phyloP scores from a whole-genome alignment of 495 filamentous ascomycete species.

The Penicillium malachiteum region DNA sequence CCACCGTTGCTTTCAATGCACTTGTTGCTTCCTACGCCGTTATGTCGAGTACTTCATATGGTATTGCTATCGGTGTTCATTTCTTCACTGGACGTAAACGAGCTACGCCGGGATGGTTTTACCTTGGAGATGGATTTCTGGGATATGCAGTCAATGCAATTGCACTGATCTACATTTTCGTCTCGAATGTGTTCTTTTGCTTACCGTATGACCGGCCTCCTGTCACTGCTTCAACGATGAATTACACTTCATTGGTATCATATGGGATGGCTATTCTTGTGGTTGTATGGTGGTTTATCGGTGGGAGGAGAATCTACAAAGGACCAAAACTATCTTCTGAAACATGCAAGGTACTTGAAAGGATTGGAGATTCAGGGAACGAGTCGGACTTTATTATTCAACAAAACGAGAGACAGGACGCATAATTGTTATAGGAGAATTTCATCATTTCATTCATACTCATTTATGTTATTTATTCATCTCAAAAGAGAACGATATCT shows the following conservation, averaged over 20 bases:
- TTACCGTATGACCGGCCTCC: constrained; percentile 5
- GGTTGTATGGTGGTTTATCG: constrained; percentile 10
- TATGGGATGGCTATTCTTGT: constrained; percentile 12
- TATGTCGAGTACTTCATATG: constrained; percentile 8
- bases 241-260: constrained; percentile 8
- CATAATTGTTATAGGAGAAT: background rate
- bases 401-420: background rate
- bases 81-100: constrained; percentile 7
- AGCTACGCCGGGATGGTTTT: constrained; percentile 5
- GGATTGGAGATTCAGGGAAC: background rate
- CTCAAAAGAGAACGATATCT: constrained; percentile 7
- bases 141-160: constrained; percentile 5
- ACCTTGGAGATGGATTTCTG: constrained; percentile 5
- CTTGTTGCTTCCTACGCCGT: constrained; percentile 11
- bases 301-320: constrained; percentile 2
- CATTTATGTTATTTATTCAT: background rate
- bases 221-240: background rate
- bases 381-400: background rate
- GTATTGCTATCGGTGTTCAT: constrained; percentile 7
- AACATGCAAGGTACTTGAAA: constrained; percentile 2
- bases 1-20: constrained; percentile 7
- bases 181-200: constrained; percentile 8
- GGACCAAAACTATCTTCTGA: constrained; percentile 6
- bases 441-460: background rate
- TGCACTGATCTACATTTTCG: constrained; percentile 6